phyloP scores from a whole-genome alignment of 1,284 basidiomycete genomes.

The Agroathelia rolfsii region DNA sequence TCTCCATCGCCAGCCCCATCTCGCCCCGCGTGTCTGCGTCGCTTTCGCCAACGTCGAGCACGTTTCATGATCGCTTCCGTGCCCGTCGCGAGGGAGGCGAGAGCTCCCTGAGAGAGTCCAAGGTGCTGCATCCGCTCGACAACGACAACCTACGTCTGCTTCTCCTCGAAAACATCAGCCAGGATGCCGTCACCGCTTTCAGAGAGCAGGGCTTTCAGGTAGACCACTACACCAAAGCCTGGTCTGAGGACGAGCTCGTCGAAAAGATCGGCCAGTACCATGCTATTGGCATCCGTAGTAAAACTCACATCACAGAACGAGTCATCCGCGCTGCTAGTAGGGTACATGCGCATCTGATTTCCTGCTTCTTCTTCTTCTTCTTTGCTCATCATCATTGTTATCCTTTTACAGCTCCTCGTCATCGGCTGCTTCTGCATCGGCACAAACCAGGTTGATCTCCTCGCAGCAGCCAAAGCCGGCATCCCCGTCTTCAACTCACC shows the following conservation, averaged over 20 bases:
- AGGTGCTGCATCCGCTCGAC: constrained; percentile 66
- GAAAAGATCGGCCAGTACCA: constrained; percentile 84
- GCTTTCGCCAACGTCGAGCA: constrained; percentile 30
- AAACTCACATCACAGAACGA: constrained; percentile 90
- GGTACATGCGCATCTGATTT: constrained; percentile 30
- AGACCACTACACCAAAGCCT: constrained; percentile 81
- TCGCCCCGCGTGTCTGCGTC: constrained; percentile 35
- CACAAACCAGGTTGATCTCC: constrained; percentile 95
- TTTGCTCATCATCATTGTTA: constrained; percentile 2
- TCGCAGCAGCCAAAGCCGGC: constrained; percentile 77
- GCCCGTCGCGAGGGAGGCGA: constrained; percentile 16
- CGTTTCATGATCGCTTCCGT: constrained; percentile 37
- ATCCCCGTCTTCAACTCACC: constrained; percentile 99
- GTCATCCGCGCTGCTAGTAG: constrained; percentile 83
- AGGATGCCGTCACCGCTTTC: constrained; percentile 81
- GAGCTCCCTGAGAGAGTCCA: constrained; percentile 33
- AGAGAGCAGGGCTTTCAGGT: constrained; percentile 86
- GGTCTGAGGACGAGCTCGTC: constrained; percentile 89
- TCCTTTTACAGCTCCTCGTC: constrained; percentile 82
- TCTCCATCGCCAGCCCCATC: constrained; percentile 29
- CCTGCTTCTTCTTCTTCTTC: constrained; percentile 8
- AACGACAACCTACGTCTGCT: constrained; percentile 72
- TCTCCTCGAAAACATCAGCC: constrained; percentile 92
- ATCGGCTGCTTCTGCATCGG: constrained; percentile 99
- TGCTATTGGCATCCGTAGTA: constrained; percentile 93